These are phyloP conservation scores for Rhazya stricta DNA, from an alignment of 257 asterid genomes.

Conservation along the genomic window DNA sequence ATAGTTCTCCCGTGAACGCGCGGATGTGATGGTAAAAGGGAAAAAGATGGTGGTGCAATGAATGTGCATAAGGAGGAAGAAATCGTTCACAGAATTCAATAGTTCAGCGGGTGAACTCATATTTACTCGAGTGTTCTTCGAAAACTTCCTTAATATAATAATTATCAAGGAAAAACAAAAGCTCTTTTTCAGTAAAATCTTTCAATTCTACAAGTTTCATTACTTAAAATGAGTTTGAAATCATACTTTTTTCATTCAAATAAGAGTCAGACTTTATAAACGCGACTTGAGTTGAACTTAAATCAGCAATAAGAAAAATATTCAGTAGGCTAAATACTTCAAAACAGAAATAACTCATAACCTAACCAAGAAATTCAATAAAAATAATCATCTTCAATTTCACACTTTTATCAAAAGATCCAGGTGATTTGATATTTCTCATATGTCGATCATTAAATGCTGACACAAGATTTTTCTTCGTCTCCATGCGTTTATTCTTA, in stretches of 20 bases:
- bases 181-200: not conserved
- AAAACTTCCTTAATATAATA: not conserved
- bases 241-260: not conserved
- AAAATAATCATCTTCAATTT: not conserved
- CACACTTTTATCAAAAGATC: conserved; percentile 24
- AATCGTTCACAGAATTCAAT: not conserved
- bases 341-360: not conserved
- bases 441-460: not conserved
- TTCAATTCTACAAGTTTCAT: not conserved
- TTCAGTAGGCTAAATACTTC: no score
- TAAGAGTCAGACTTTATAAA: not conserved
- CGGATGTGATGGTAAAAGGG: conserved; percentile 8
- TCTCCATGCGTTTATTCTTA: conserved; percentile 16
- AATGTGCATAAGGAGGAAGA: not conserved
- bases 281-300: no score
- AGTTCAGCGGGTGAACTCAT: not conserved
- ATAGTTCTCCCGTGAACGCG: conserved; percentile 42
- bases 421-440: conserved; percentile 18
- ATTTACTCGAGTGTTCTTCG: not conserved
- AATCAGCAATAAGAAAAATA: no score
- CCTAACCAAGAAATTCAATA: not conserved
- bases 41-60: no score
- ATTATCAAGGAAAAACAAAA: not conserved
- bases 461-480: not conserved
- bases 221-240: not conserved